These are phyloP conservation scores for Ambrosia hybrid DNA, from an alignment of 140 eudicot genomes.

Conservation along the genomic window DNA sequence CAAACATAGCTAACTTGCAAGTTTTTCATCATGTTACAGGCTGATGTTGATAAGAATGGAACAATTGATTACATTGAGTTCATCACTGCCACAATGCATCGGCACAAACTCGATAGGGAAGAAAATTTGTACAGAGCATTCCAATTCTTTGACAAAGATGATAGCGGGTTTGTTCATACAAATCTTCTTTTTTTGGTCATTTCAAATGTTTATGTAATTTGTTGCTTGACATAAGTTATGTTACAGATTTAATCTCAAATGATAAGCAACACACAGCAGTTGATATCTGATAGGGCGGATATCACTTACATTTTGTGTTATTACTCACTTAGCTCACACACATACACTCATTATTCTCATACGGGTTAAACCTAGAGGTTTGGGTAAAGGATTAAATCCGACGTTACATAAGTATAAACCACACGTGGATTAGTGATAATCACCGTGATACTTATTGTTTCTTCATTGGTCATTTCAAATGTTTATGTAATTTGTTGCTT, in stretches of 20 bases:
- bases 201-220: neutral
- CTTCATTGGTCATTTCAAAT: neutral
- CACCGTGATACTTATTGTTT: no score
- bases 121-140: slow-evolving; percentile 61
- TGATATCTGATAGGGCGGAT: no score
- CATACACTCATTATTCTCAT: no score
- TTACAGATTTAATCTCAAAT: slow-evolving; percentile 63
- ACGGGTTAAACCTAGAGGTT: no score
- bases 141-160: slow-evolving; percentile 57
- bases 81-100: slow-evolving; percentile 75
- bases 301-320: no score
- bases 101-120: slow-evolving; percentile 66
- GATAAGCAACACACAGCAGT: no score
- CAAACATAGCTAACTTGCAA: slow-evolving; percentile 13
- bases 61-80: slow-evolving; percentile 66
- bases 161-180: slow-evolving; percentile 45
- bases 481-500: neutral
- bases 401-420: no score
- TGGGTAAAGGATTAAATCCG: no score
- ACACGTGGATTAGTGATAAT: no score
- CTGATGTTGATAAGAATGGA: slow-evolving; percentile 71
- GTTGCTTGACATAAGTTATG: neutral
- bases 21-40: slow-evolving; percentile 36
- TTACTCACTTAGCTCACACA: no score
- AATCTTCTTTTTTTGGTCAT: slow-evolving; percentile 13